A percentile compares a stretch with the other conserved stretches of the same genome.
phyloP scores from a whole-genome alignment of 768 basidiomycete species.

The Lactarius hengduanensis region DNA sequence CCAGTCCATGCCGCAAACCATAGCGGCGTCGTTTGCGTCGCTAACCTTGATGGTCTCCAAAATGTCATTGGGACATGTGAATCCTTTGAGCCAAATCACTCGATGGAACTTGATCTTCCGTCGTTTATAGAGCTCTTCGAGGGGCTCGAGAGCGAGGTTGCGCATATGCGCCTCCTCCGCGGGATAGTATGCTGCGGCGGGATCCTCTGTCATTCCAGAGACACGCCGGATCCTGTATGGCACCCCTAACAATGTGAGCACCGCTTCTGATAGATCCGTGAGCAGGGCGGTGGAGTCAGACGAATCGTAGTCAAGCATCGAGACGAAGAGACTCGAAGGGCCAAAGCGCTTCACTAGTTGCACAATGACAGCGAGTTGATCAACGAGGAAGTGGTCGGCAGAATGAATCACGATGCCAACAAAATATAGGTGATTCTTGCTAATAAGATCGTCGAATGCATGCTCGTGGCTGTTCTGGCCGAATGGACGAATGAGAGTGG shows the following conservation, averaged over 20 bases:
- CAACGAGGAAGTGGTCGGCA: conserved; percentile 98
- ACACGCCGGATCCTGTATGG: conserved; percentile 93
- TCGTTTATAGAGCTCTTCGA: conserved; percentile 75
- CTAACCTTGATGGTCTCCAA: conserved; percentile 93
- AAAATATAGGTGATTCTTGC: conserved; percentile 84
- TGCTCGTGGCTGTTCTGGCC: conserved; percentile 85
- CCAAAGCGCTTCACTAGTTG: conserved; percentile 92
- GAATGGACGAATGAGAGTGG: conserved; percentile 91
- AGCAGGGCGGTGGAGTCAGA: conserved; percentile 94
- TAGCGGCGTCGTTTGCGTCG: conserved; percentile 86
- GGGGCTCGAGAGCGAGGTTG: conserved; percentile 88
- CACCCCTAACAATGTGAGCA: conserved; percentile 88
- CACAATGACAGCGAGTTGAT: conserved; percentile 97
- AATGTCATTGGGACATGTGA: conserved; percentile 98
- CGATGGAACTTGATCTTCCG: conserved; percentile 81
- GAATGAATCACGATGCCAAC: conserved; percentile 95
- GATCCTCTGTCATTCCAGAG: conserved; percentile 88
- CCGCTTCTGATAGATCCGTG: conserved; percentile 92
- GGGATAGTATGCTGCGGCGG: conserved; percentile 89
- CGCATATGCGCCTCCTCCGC: conserved; percentile 92
- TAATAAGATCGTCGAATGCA: conserved; percentile 85
- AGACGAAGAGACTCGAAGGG: conserved; percentile 88
- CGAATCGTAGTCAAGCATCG: conserved; percentile 96
- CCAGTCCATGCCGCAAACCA: conserved; percentile 99
- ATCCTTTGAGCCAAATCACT: conserved; percentile 98